Evolutionary conservation across 371 early-diverging fungal genomes (phyloP), one percentile per base, ranked within the genome.

Genomic region (Haplosporangium sp.): DNA sequence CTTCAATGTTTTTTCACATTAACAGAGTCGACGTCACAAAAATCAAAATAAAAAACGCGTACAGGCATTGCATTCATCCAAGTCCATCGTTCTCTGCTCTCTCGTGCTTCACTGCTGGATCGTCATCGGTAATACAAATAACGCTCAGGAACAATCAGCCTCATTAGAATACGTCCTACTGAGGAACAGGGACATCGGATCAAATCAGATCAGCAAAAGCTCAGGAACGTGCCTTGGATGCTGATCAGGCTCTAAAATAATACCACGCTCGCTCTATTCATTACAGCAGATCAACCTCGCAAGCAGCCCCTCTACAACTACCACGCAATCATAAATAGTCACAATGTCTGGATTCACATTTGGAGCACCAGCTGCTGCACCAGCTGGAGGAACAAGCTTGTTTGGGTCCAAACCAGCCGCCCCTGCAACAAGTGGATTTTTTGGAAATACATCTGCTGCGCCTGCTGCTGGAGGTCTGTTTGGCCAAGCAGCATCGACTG

Each of bases 341-440:
- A 29, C 45, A 46, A 74, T 73, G 65, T 69, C 80, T 48, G 80
- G 73, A 68, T 69, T 69, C 51, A 48, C 74, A 11, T 72, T 79
- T 41, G 80, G 74, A 48, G 69, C 83, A 36, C 74, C 80, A 16
- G 64, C 76, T 20, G 60, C 73, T 37, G 64, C 81, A 41, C 50
- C 77, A 47, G 69, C 69, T 41, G 63, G 56, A 50, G 77, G 77
- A 37, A 20, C 66, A 9, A 41, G 59, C 48, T 62, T 66, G 12
- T 73, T 73, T 59, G 67, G 63, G 4, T 40, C 64, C 18, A 53
- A 62, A 20, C 60, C 75, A 10, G 54, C 59, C 10, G 46, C 37
- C 12, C 37, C 57, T 7, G 16, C 60, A 5, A 37, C 38, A 18
- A 48, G 55, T 23, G 23, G 50, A 40, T 38, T 63, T 0, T 70